These are phyloP conservation scores for Bruguiera parviflora DNA, from an alignment of 345 rosid species.

Conservation along the genomic window DNA sequence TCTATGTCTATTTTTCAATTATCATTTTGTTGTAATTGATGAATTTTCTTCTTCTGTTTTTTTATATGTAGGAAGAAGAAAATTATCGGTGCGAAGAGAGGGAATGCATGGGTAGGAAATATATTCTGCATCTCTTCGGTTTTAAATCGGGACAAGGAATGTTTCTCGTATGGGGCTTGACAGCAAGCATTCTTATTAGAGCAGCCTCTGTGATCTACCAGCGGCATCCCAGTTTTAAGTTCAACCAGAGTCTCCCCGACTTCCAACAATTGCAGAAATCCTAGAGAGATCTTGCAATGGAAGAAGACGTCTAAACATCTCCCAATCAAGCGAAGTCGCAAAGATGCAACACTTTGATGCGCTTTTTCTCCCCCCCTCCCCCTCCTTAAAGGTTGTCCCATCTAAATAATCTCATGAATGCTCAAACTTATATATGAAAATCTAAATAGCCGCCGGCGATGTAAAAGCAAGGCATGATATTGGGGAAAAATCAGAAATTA, in stretches of 20 bases:
- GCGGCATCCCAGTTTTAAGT: conserved; percentile 13
- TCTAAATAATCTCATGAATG: no score
- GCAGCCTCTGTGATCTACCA: conserved; percentile 33
- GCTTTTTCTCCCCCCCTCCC: no score
- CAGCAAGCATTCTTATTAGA: conserved; percentile 36
- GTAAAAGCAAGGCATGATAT: no score
- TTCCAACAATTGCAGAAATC: conserved; percentile 29
- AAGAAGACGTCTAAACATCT: not conserved
- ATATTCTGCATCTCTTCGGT: conserved; percentile 25
- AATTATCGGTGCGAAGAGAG: conserved; percentile 36
- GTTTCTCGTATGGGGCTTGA: conserved; percentile 29
- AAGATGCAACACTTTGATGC: no score
- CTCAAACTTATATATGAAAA: no score
- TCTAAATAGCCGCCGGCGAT: no score
- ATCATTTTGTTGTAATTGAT: not conserved
- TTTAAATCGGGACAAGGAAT: conserved; percentile 14
- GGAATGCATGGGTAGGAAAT: conserved; percentile 36
- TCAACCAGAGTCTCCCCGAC: conserved; percentile 23
- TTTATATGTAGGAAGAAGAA: conserved; percentile 25
- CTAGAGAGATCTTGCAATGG: not conserved
- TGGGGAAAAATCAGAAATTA: no score
- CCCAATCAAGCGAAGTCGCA: no score
- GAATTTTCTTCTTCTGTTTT: no score
- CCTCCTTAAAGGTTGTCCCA: no score
- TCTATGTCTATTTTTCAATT: not conserved